Conservation (phyloP, 768 basidiomycete species). For the Lentinula aciculospora region DNA sequence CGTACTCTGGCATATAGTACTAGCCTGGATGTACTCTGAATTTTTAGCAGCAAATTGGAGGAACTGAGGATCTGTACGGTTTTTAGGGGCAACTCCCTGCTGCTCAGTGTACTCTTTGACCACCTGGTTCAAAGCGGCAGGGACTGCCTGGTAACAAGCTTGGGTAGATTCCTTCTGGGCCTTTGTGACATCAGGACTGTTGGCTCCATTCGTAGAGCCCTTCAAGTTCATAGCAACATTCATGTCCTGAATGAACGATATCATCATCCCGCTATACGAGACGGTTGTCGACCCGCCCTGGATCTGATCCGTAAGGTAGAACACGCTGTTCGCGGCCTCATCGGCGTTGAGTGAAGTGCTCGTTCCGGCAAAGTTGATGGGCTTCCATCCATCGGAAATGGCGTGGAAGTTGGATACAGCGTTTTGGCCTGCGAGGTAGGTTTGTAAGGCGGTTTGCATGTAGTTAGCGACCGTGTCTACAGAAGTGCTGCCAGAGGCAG, state of each 20-base stretch:
- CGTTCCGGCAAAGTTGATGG: background rate
- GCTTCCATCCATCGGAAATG: background rate
- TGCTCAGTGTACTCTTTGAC: background rate
- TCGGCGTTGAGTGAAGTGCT: background rate
- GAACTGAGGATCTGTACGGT: background rate
- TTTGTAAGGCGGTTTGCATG: conserved; percentile 1
- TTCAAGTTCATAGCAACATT: conserved; percentile 1
- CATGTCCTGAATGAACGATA: background rate
- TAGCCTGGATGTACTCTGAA: background rate
- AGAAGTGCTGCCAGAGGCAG: background rate
- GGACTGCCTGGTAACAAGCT: background rate
- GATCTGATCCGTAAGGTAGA: background rate
- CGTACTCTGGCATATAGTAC: background rate
- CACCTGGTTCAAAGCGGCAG: background rate
- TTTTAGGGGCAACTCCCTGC: background rate
- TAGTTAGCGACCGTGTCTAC: background rate
- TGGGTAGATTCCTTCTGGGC: background rate
- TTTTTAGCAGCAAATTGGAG: background rate
- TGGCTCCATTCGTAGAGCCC: background rate
- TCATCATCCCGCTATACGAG: background rate
- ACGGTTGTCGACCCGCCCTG: background rate
- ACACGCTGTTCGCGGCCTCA: background rate
- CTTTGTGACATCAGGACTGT: background rate
- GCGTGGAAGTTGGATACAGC: background rate
- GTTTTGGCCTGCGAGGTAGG: background rate